These are phyloP conservation scores for Sideroxylon spinosum DNA, from an alignment of 179 eudicot genomes.

Conservation along the genomic window DNA sequence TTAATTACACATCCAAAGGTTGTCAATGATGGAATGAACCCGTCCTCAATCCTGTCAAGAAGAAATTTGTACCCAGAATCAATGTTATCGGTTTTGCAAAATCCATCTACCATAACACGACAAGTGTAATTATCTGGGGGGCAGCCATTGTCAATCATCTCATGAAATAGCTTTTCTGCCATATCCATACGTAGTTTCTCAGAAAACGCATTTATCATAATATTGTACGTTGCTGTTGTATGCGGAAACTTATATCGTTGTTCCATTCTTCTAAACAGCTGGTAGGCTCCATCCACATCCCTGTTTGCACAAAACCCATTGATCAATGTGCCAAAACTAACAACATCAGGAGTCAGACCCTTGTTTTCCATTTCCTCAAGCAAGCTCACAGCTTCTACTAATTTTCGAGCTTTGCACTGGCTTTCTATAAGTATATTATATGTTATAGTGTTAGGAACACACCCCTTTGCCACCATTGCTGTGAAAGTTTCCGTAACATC, in stretches of 20 bases:
- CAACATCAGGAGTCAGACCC: constrained; percentile 64
- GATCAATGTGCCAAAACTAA: constrained; percentile 67
- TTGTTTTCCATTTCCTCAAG: constrained; percentile 52
- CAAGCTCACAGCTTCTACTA: constrained; percentile 50
- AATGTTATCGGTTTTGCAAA: constrained; percentile 63
- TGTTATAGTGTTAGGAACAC: constrained; percentile 61
- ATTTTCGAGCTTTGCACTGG: constrained; percentile 56
- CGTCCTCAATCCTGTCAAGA: constrained; percentile 43
- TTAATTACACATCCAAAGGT: constrained; percentile 83
- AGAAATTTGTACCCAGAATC: constrained; percentile 62
- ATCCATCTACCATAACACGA: constrained; percentile 75
- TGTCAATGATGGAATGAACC: constrained; percentile 59
- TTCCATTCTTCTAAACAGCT: constrained; percentile 51
- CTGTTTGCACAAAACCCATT: constrained; percentile 72
- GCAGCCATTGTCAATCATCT: constrained; percentile 55
- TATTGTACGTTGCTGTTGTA: constrained; percentile 70
- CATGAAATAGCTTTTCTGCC: constrained; percentile 56
- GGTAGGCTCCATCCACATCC: constrained; percentile 57
- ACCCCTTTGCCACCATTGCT: constrained; percentile 75
- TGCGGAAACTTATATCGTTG: constrained; percentile 41
- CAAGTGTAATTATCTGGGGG: constrained; percentile 67
- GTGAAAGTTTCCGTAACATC: constrained; percentile 65
- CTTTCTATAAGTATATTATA: constrained; percentile 80
- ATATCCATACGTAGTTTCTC: constrained; percentile 55
- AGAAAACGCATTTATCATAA: constrained; percentile 61